phyloP scores from a whole-genome alignment of 306 rosid genomes.

The Acacia crassicarpa region DNA sequence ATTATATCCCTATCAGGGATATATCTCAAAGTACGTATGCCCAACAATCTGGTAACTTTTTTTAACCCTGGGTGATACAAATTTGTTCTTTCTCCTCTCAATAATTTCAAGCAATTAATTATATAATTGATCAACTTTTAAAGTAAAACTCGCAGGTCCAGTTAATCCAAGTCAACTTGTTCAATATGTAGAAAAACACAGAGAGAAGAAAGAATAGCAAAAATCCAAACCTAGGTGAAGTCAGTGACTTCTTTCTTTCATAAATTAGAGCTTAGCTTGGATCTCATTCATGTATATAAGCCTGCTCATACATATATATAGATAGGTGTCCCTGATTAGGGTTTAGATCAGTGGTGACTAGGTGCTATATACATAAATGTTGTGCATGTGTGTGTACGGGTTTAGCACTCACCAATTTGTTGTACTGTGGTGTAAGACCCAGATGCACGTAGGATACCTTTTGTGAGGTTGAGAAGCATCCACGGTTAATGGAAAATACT shows the following conservation, averaged over 20 bases:
- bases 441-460: neutral
- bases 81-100: neutral
- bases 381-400: neutral
- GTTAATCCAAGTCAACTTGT: neutral
- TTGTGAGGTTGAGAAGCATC: conserved; percentile 10
- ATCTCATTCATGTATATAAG: neutral
- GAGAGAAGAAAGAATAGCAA: neutral
- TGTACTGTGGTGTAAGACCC: neutral
- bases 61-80: neutral
- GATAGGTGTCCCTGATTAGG: neutral
- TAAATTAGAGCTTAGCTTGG: neutral
- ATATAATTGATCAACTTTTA: neutral
- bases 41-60: neutral
- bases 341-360: neutral
- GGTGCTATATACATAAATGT: neutral
- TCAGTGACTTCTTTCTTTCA: neutral
- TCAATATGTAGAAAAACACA: neutral
- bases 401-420: neutral
- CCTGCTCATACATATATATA: neutral
- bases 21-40: neutral
- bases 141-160: neutral
- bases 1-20: neutral
- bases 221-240: neutral
- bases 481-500: neutral
- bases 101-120: neutral